A percentile compares a stretch with the other conserved stretches of the same genome.
Evolutionary conservation across 2,329 filamentous ascomycete species (phyloP).

Genomic region (Colletotrichum sp.): DNA sequence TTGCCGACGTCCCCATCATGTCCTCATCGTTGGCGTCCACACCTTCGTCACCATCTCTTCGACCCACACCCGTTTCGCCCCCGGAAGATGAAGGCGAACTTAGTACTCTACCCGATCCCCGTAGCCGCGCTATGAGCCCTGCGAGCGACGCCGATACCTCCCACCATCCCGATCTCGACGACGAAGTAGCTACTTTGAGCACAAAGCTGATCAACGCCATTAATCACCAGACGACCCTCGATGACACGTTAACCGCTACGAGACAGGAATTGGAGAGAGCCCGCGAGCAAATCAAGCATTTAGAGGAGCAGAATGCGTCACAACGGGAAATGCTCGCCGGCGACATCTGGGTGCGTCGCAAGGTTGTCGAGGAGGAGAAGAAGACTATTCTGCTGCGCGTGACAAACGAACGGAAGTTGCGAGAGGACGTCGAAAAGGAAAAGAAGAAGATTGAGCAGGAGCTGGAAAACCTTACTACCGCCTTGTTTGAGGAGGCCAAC

Average conservation of each 20-base stretch:
- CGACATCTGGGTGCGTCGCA: constrained; percentile 77
- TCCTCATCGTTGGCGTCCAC: constrained; percentile 38
- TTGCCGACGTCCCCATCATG: constrained; percentile 42
- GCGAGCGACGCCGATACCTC: constrained; percentile 36
- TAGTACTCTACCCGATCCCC: constrained; percentile 72
- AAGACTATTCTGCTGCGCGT: constrained; percentile 61
- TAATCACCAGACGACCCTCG: constrained; percentile 91
- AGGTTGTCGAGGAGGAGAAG: constrained; percentile 77
- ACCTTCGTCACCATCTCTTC: constrained; percentile 33
- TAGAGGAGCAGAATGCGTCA: constrained; percentile 70
- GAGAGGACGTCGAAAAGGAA: constrained; percentile 72
- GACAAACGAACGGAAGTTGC: constrained; percentile 68
- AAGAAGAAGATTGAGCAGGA: constrained; percentile 93
- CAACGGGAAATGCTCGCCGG: constrained; percentile 75
- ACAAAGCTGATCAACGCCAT: constrained; percentile 97
- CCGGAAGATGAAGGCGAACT: constrained; percentile 63
- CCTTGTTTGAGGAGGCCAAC: constrained; percentile 97
- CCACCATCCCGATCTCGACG: constrained; percentile 61
- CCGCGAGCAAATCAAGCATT: constrained; percentile 66
- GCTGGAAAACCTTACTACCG: constrained; percentile 86
- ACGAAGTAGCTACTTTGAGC: constrained; percentile 87
- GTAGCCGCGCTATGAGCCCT: constrained; percentile 57
- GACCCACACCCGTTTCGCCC: constrained; percentile 41
- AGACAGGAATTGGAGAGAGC: constrained; percentile 83
- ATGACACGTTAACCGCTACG: constrained; percentile 84